Percentiles rank a stretch among this genome's conserved stretches.
Conservation (phyloP, 139 green algal species). For the Ettlia oleoabundans region DNA sequence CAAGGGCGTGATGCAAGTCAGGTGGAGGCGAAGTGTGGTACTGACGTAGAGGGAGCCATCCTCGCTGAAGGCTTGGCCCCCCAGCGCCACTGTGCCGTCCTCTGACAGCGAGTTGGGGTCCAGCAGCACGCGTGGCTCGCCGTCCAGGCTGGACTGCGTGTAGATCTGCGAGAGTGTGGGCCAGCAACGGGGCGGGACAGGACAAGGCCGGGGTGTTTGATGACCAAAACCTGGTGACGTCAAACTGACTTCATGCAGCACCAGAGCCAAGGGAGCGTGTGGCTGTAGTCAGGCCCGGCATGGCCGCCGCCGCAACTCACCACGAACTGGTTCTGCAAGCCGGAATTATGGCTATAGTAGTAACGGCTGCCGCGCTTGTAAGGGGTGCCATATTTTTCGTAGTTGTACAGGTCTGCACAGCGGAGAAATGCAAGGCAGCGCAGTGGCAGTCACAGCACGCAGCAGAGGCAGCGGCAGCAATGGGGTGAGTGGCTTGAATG, state of each 20-base stretch:
- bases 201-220: neutral
- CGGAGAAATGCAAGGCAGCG: neutral
- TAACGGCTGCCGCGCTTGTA: slow-evolving; percentile 72
- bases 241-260: too few relatives aligned
- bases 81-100: slow-evolving; percentile 55
- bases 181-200: neutral
- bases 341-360: slow-evolving; percentile 89
- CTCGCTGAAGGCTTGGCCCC: slow-evolving; percentile 70
- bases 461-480: too few relatives aligned
- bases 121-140: slow-evolving; percentile 70
- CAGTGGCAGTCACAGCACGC: neutral
- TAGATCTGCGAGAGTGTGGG: slow-evolving; percentile 58
- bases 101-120: slow-evolving; percentile 88
- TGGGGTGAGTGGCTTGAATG: neutral
- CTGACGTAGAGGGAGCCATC: slow-evolving; percentile 67
- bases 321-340: slow-evolving; percentile 82
- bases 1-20: too few relatives aligned
- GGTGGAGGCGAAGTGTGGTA: too few relatives aligned
- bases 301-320: neutral
- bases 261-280: too few relatives aligned
- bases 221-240: neutral
- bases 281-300: neutral
- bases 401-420: slow-evolving; percentile 59
- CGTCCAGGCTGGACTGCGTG: slow-evolving; percentile 60
- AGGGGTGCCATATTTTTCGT: slow-evolving; percentile 77